A percentile compares a stretch with the other conserved stretches of the same genome.
phyloP scores from a whole-genome alignment of 2,329 filamentous ascomycete genomes.

The Sarocladium oryzae region DNA sequence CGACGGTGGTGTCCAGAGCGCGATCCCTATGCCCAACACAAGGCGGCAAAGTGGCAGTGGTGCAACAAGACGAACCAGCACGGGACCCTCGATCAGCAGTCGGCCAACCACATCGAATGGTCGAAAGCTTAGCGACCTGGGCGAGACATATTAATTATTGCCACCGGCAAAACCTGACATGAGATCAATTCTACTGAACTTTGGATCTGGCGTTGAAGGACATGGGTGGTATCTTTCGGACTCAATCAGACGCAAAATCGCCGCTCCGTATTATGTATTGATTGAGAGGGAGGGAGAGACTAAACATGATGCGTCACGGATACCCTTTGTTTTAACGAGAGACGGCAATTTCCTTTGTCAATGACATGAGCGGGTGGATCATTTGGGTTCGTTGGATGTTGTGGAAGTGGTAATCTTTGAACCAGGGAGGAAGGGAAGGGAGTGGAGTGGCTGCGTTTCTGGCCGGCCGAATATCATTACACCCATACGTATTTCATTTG shows the following conservation, averaged over 20 bases:
- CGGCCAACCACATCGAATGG: constrained; percentile 27
- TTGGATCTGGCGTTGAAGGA: constrained; percentile 1
- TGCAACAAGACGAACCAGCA: constrained; percentile 32
- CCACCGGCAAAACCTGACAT: background rate
- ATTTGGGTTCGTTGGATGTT: background rate
- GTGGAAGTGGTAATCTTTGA: background rate
- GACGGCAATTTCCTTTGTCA: constrained; percentile 1
- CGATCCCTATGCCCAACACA: constrained; percentile 38
- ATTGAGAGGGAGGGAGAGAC: background rate
- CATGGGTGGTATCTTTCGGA: background rate
- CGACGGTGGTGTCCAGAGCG: constrained; percentile 38
- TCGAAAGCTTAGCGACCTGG: constrained; percentile 41
- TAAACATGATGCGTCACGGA: background rate
- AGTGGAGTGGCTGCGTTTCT: background rate
- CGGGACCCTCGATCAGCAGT: constrained; percentile 23
- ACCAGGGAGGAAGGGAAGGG: background rate
- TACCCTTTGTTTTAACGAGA: constrained; percentile 2
- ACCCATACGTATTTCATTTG: background rate
- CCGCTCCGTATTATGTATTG: no score
- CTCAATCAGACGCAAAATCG: no score
- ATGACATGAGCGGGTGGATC: background rate
- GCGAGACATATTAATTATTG: constrained; percentile 44
- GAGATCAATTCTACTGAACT: background rate
- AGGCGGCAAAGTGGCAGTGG: constrained; percentile 32
- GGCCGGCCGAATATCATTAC: background rate